phyloP scores from a whole-genome alignment of 2,329 filamentous ascomycete species.

The Ophiosphaerella narmari region DNA sequence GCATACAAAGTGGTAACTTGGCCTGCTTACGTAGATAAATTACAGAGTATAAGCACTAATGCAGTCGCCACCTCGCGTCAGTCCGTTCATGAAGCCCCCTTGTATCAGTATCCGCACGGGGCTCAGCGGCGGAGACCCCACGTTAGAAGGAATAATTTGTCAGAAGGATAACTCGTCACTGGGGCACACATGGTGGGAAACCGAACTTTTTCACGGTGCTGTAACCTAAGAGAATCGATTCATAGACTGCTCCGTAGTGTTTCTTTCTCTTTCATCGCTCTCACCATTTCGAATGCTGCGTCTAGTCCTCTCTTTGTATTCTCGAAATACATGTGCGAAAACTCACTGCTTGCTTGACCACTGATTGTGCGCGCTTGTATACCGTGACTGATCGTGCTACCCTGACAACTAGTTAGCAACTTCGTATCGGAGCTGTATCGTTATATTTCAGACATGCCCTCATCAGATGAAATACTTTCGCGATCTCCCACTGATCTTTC shows the following conservation, averaged over 20 bases:
- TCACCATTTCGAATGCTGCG: slow-evolving; percentile 32
- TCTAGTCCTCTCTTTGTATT: slow-evolving; percentile 39
- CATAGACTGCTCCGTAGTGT: slow-evolving; percentile 26
- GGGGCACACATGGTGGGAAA: too few species aligned
- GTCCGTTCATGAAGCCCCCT: too few species aligned
- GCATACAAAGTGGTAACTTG: too few species aligned
- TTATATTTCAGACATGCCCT: slow-evolving; percentile 26
- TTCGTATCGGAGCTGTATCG: background rate
- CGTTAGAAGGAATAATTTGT: too few species aligned
- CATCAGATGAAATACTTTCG: slow-evolving; percentile 43
- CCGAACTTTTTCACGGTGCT: background rate
- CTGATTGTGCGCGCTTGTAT: slow-evolving; percentile 44
- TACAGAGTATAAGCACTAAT: too few species aligned
- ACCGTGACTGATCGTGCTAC: slow-evolving; percentile 41
- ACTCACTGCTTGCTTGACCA: slow-evolving; percentile 44
- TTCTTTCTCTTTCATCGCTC: slow-evolving; percentile 34
- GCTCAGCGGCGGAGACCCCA: too few species aligned
- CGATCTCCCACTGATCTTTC: slow-evolving; percentile 39
- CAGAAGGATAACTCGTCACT: too few species aligned
- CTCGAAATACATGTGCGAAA: slow-evolving; percentile 42
- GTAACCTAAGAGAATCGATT: background rate
- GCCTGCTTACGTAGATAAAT: too few species aligned
- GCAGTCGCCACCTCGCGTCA: too few species aligned
- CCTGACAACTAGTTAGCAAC: slow-evolving; percentile 18
- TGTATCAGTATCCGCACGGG: too few species aligned